phyloP scores from a whole-genome alignment of 2,329 filamentous ascomycete genomes.

The Paecilomyces fulvus region DNA sequence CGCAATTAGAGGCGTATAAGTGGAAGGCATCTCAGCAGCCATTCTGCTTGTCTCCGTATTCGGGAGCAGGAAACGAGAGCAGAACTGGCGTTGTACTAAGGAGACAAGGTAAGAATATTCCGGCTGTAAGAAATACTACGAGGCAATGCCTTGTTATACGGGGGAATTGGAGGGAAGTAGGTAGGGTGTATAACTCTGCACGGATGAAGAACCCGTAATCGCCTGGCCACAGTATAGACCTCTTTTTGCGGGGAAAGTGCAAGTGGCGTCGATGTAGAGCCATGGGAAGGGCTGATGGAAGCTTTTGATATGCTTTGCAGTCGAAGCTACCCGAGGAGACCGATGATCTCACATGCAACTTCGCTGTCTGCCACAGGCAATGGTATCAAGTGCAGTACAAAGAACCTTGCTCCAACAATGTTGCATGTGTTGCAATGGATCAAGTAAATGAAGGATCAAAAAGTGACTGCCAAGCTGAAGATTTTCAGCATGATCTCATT shows the following conservation, averaged over 20 bases:
- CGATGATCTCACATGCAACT: background rate
- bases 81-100: background rate
- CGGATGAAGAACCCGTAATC: background rate
- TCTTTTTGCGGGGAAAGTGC: background rate
- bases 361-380: background rate
- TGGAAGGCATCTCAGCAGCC: background rate
- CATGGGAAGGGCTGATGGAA: background rate
- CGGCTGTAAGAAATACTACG: background rate
- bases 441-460: background rate
- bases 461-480: no score
- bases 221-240: background rate
- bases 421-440: background rate
- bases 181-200: background rate
- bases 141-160: background rate
- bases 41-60: background rate
- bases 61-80: background rate
- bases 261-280: background rate
- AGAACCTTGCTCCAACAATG: background rate
- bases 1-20: conserved; percentile 27
- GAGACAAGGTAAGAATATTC: background rate
- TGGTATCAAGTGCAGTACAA: background rate
- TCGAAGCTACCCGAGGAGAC: background rate
- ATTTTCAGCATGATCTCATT: background rate
- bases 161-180: background rate
- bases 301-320: background rate